Evolutionary conservation across 805 yeast genomes (phyloP).

Genomic region (Jamesozyma lodderae): DNA sequence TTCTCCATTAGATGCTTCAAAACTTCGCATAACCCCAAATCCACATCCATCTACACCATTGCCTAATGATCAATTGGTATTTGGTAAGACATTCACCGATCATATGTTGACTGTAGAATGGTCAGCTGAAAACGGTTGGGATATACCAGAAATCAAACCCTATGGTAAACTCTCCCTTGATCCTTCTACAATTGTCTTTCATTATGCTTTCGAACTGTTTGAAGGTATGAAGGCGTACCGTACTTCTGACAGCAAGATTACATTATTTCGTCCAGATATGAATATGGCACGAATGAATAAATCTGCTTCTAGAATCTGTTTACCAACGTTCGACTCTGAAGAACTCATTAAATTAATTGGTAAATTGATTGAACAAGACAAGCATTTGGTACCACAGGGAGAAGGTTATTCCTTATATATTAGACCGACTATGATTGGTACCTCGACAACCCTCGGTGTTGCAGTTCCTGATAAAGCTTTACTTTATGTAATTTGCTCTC

Average conservation of each 20-base stretch:
- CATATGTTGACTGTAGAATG: slow-evolving; percentile 87
- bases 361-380: slow-evolving; percentile 63
- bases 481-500: slow-evolving; percentile 80
- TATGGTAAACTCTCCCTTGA: slow-evolving; percentile 67
- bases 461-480: slow-evolving; percentile 71
- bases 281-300: slow-evolving; percentile 86
- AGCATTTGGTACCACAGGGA: slow-evolving; percentile 68
- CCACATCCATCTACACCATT: slow-evolving; percentile 42
- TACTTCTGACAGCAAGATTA: slow-evolving; percentile 49
- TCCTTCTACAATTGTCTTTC: slow-evolving; percentile 84
- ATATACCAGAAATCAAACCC: slow-evolving; percentile 75
- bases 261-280: slow-evolving; percentile 83
- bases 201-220: slow-evolving; percentile 88
- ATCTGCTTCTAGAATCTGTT: slow-evolving; percentile 80
- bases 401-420: slow-evolving; percentile 85
- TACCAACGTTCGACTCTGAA: slow-evolving; percentile 76
- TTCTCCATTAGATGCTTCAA: slow-evolving; percentile 46
- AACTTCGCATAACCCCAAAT: slow-evolving; percentile 39
- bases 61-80: slow-evolving; percentile 53
- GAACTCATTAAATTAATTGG: slow-evolving; percentile 68
- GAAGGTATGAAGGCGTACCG: slow-evolving; percentile 93
- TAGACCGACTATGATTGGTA: slow-evolving; percentile 93
- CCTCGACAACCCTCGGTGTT: slow-evolving; percentile 81
- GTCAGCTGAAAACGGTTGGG: slow-evolving; percentile 75
- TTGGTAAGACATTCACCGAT: slow-evolving; percentile 69